Evolutionary conservation across 352 stramenopile species (phyloP).

Genomic region (Globisporangium viniferum): DNA sequence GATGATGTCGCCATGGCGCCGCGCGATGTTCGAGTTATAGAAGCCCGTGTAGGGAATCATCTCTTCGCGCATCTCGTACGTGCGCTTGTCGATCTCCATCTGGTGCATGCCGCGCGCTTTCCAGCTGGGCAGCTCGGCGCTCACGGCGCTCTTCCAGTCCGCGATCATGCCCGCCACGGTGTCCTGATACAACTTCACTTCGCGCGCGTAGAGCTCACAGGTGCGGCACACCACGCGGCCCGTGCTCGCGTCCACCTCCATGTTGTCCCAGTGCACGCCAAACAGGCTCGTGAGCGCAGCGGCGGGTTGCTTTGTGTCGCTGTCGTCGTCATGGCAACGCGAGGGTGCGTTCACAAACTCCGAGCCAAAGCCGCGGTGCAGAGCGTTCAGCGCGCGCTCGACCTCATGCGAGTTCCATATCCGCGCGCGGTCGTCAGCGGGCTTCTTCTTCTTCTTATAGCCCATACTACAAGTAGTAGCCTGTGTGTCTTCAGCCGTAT

Average conservation of each 20-base stretch:
- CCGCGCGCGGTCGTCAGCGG: neutral
- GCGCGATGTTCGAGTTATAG: constrained; percentile 52
- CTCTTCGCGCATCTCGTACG: constrained; percentile 54
- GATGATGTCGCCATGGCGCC: constrained; percentile 53
- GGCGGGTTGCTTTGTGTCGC: constrained; percentile 5
- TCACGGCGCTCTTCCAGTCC: constrained; percentile 39
- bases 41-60: constrained; percentile 59
- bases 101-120: constrained; percentile 52
- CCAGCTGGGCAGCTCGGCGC: constrained; percentile 30
- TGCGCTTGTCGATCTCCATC: constrained; percentile 57
- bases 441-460: neutral
- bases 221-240: constrained; percentile 31
- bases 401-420: neutral
- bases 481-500: neutral
- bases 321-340: neutral
- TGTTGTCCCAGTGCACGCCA: constrained; percentile 66
- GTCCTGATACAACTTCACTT: constrained; percentile 42
- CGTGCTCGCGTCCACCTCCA: constrained; percentile 31
- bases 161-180: constrained; percentile 42
- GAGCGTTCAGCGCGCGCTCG: constrained; percentile 7
- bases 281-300: constrained; percentile 37
- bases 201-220: constrained; percentile 43
- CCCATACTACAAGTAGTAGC: neutral
- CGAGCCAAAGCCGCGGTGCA: constrained; percentile 14
- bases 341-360: constrained; percentile 12